Evolutionary conservation across 2,329 filamentous ascomycete species (phyloP).

Genomic region (Zalaria obscura): DNA sequence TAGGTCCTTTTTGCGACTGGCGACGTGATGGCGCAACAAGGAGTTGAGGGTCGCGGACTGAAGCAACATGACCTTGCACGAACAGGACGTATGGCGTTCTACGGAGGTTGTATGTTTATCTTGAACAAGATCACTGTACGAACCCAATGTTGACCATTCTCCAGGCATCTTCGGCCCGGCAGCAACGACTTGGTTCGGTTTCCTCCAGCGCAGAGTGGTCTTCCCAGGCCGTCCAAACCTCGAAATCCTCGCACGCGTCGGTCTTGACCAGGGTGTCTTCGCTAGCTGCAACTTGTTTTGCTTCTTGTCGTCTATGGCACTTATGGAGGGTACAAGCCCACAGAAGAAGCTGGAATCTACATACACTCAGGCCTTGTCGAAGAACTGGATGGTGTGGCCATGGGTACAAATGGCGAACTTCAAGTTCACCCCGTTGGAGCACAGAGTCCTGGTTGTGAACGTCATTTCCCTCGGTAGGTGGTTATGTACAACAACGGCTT

Average conservation of each 20-base stretch:
- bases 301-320: slow-evolving; percentile 73
- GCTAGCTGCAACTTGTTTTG: slow-evolving; percentile 69
- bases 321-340: slow-evolving; percentile 31
- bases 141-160: slow-evolving; percentile 4
- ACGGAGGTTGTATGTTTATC: slow-evolving; percentile 52
- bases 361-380: slow-evolving; percentile 57
- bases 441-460: slow-evolving; percentile 78
- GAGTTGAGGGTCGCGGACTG: slow-evolving; percentile 67
- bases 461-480: slow-evolving; percentile 53
- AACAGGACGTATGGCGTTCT: slow-evolving; percentile 66
- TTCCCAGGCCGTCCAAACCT: slow-evolving; percentile 47
- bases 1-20: slow-evolving; percentile 81
- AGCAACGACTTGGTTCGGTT: slow-evolving; percentile 73
- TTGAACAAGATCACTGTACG: not conserved
- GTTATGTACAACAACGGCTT: not conserved
- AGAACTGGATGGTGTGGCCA: slow-evolving; percentile 86
- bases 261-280: slow-evolving; percentile 68
- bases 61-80: slow-evolving; percentile 57
- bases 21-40: slow-evolving; percentile 81
- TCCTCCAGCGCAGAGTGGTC: slow-evolving; percentile 57
- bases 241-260: slow-evolving; percentile 66
- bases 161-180: slow-evolving; percentile 72
- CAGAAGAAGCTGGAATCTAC: slow-evolving; percentile 57
- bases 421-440: slow-evolving; percentile 68
- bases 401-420: slow-evolving; percentile 77